Evolutionary conservation across 1,284 basidiomycete species (phyloP).

Genomic region (Ustilago trichophora): DNA sequence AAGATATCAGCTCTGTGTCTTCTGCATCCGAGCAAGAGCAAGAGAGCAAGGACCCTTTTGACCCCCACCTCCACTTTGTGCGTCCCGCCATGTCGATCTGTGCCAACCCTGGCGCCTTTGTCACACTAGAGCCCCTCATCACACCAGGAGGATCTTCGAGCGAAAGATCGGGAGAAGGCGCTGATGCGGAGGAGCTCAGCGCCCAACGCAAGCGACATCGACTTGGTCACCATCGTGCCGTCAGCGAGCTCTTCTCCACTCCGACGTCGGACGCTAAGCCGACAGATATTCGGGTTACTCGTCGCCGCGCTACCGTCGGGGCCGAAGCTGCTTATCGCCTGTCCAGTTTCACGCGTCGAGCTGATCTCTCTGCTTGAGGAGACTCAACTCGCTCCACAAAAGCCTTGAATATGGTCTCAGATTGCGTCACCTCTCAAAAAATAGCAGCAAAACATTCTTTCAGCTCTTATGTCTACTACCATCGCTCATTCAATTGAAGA

Average conservation of each 20-base stretch:
- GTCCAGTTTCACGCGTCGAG: constrained; percentile 2
- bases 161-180: background rate
- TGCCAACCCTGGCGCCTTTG: constrained; percentile 26
- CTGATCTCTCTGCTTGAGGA: constrained; percentile 7
- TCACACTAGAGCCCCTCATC: constrained; percentile 9
- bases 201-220: constrained; percentile 19
- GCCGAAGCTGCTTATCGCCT: constrained; percentile 22
- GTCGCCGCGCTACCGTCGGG: constrained; percentile 34
- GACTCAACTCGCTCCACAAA: too few species aligned
- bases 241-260: constrained; percentile 19
- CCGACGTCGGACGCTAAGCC: background rate
- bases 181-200: background rate
- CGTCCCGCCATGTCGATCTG: constrained; percentile 35
- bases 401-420: too few species aligned
- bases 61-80: constrained; percentile 32
- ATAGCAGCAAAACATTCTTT: too few species aligned
- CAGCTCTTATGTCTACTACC: constrained; percentile 1
- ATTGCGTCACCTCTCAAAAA: background rate
- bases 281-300: constrained; percentile 4
- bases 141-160: constrained; percentile 1
- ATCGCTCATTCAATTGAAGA: constrained; percentile 12
- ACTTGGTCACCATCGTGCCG: constrained; percentile 22
- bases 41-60: constrained; percentile 17
- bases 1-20: constrained; percentile 22
- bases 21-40: constrained; percentile 15